These are phyloP conservation scores for Debaryomyces psychrophilus DNA, from an alignment of 1,139 yeast genomes.

Conservation along the genomic window DNA sequence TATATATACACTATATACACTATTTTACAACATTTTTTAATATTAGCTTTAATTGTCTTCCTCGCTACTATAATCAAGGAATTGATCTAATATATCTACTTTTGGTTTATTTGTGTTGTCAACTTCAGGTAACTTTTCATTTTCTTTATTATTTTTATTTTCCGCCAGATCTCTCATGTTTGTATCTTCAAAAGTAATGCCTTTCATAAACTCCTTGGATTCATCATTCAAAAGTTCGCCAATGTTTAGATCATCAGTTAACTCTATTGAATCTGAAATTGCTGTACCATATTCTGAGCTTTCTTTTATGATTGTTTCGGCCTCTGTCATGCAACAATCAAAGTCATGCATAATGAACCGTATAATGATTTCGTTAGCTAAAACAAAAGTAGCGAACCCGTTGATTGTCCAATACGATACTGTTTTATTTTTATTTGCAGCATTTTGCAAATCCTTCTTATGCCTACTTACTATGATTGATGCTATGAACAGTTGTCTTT, in stretches of 20 bases:
- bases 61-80: slow-evolving; percentile 4
- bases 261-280: slow-evolving; percentile 44
- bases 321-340: slow-evolving; percentile 37
- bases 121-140: background rate
- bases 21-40: background rate
- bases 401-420: slow-evolving; percentile 63
- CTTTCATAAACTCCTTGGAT: slow-evolving; percentile 18
- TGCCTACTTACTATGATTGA: slow-evolving; percentile 33
- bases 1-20: background rate
- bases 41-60: background rate
- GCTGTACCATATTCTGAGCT: slow-evolving; percentile 61
- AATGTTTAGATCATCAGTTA: slow-evolving; percentile 33
- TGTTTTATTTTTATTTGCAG: slow-evolving; percentile 39
- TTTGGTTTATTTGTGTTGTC: background rate
- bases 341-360: slow-evolving; percentile 54
- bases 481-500: slow-evolving; percentile 57
- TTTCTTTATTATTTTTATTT: background rate
- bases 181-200: slow-evolving; percentile 3
- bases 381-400: slow-evolving; percentile 58
- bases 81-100: background rate
- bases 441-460: slow-evolving; percentile 28
- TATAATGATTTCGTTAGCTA: slow-evolving; percentile 65
- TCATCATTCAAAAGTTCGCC: slow-evolving; percentile 22
- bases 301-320: slow-evolving; percentile 46
- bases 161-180: background rate